phyloP scores from a whole-genome alignment of 139 green algal genomes.

The Chlorella sp. region DNA sequence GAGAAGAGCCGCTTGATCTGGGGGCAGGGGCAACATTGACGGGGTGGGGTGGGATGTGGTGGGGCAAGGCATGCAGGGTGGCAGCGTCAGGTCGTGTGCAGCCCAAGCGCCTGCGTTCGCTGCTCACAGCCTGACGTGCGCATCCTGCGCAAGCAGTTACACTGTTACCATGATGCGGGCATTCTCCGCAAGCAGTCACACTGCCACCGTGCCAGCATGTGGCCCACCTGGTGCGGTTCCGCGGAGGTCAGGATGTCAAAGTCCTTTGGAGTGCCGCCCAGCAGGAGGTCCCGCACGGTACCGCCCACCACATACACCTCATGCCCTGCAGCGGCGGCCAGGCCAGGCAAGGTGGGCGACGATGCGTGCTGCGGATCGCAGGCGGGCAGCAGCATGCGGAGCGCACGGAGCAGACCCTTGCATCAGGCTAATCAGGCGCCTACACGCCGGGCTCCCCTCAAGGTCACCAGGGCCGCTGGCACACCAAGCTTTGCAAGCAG shows the following conservation, averaged over 20 bases:
- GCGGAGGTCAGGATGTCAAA: slow-evolving; percentile 72
- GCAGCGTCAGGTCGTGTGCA: too few species aligned
- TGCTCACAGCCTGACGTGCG: too few species aligned
- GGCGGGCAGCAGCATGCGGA: not conserved
- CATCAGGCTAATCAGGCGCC: too few species aligned
- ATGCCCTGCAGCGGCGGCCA: slow-evolving; percentile 56
- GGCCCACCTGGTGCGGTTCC: slow-evolving; percentile 57
- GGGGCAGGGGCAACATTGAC: not conserved
- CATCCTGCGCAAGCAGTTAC: too few species aligned
- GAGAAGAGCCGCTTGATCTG: slow-evolving; percentile 51
- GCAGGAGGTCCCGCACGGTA: slow-evolving; percentile 73
- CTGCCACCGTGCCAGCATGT: too few species aligned
- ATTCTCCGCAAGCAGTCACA: too few species aligned
- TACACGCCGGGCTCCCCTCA: too few species aligned
- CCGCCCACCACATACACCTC: slow-evolving; percentile 77
- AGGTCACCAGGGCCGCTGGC: not conserved
- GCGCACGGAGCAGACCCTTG: too few species aligned
- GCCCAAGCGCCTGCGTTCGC: too few species aligned
- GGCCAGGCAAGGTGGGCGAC: too few species aligned
- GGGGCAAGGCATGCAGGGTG: not conserved
- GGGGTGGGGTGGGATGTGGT: too few species aligned
- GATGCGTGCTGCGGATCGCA: not conserved
- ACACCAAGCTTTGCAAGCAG: not conserved
- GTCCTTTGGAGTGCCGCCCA: slow-evolving; percentile 65
- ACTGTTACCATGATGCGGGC: too few species aligned